Percentiles rank a stretch among this genome's conserved stretches.
These are phyloP conservation scores for Rhizophora apiculata DNA, from an alignment of 345 rosid genomes.

Conservation along the genomic window DNA sequence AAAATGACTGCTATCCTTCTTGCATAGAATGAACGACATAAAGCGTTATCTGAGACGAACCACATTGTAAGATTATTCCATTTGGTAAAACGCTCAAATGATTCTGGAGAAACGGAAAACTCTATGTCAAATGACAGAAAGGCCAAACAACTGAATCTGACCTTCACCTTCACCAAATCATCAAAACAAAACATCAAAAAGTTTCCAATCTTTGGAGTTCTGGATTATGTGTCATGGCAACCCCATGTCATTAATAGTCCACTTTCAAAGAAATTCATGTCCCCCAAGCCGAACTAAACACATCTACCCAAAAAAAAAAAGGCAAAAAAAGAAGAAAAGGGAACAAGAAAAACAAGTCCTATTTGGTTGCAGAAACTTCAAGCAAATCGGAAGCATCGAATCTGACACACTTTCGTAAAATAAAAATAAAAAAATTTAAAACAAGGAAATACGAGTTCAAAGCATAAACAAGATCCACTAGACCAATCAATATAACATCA, in stretches of 20 bases:
- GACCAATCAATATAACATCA: not conserved
- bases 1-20: too few species aligned
- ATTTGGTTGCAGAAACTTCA: not conserved
- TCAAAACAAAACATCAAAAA: not conserved
- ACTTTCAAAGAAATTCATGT: too few species aligned
- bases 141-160: not conserved
- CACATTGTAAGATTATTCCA: not conserved
- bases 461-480: conserved; percentile 3
- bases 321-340: too few species aligned
- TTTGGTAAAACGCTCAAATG: not conserved
- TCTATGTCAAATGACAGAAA: not conserved
- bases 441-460: not conserved
- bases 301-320: too few species aligned
- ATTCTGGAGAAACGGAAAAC: not conserved
- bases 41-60: not conserved
- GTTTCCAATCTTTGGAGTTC: too few species aligned
- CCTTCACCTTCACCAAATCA: conserved; percentile 12
- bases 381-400: not conserved
- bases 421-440: too few species aligned
- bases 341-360: too few species aligned
- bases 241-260: too few species aligned
- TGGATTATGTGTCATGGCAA: too few species aligned
- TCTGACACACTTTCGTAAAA: not conserved
- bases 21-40: not conserved
- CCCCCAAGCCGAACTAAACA: too few species aligned